Evolutionary conservation across 1,284 basidiomycete genomes (phyloP).

Genomic region (Rhodotorula glutinis): DNA sequence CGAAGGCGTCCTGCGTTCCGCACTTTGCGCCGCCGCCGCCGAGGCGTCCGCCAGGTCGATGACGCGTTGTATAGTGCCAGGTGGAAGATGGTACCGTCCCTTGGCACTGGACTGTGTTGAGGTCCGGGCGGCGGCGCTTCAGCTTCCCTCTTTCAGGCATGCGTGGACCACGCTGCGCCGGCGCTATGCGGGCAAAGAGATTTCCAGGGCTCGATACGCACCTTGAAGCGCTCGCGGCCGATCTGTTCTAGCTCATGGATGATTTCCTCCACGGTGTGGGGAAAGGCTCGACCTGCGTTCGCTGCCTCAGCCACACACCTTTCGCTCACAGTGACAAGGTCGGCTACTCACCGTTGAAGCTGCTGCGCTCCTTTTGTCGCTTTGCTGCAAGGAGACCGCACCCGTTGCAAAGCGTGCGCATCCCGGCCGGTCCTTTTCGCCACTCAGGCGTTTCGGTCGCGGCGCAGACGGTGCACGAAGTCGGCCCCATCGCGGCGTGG

Average conservation of each 20-base stretch:
- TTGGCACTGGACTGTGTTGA: no score
- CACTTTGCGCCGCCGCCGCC: background rate
- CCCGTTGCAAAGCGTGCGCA: constrained; percentile 29
- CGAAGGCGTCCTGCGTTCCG: no score
- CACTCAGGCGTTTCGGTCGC: constrained; percentile 26
- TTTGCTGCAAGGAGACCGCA: constrained; percentile 27
- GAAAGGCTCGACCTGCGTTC: background rate
- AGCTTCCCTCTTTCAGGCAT: no score
- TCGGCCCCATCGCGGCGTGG: background rate
- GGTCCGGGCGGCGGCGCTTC: no score
- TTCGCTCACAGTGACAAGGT: no score
- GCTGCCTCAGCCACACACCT: no score
- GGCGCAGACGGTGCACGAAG: constrained; percentile 15
- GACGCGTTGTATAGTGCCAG: constrained; percentile 11
- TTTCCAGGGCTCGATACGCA: background rate
- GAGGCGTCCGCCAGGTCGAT: background rate
- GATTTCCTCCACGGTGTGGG: constrained; percentile 11
- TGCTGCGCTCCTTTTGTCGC: constrained; percentile 17
- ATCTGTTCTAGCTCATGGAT: constrained; percentile 18
- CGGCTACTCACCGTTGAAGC: background rate
- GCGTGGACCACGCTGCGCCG: no score
- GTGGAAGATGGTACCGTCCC: constrained; percentile 10
- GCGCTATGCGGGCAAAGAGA: background rate
- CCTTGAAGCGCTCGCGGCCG: constrained; percentile 34
- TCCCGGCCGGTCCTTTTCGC: constrained; percentile 33